These are phyloP conservation scores for Rickenella mellea DNA, from an alignment of 768 basidiomycete species.

Conservation along the genomic window DNA sequence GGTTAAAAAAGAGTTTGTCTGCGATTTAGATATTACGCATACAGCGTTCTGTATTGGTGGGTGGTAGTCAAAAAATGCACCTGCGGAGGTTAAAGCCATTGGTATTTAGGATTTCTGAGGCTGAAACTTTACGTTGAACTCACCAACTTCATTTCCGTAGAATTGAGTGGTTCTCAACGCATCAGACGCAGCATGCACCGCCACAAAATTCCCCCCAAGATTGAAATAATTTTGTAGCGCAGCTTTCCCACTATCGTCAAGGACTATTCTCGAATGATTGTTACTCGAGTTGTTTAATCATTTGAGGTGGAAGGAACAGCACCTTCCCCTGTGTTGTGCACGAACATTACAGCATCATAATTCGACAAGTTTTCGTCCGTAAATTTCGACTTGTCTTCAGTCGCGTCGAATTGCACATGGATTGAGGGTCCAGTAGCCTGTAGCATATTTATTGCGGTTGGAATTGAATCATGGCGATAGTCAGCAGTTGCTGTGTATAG, in stretches of 20 bases:
- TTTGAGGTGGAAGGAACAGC: not conserved
- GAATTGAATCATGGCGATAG: constrained; percentile 71
- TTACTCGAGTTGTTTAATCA: not conserved
- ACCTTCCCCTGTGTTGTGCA: constrained; percentile 65
- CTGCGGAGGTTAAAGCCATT: constrained; percentile 19
- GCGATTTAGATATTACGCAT: constrained; percentile 12
- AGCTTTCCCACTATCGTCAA: constrained; percentile 46
- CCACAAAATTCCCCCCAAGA: constrained; percentile 62
- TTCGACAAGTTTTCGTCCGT: constrained; percentile 39
- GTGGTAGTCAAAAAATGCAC: constrained; percentile 67
- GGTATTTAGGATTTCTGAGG: no score
- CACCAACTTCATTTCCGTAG: constrained; percentile 50
- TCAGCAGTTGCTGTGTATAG: constrained; percentile 53
- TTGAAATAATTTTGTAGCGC: constrained; percentile 60
- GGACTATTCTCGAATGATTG: constrained; percentile 35
- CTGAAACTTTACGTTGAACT: constrained; percentile 2
- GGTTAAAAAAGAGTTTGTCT: constrained; percentile 7
- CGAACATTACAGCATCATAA: constrained; percentile 62
- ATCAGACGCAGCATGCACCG: constrained; percentile 58
- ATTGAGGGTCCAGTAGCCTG: constrained; percentile 34
- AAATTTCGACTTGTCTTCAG: constrained; percentile 53
- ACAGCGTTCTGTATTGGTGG: constrained; percentile 58
- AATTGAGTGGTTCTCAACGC: constrained; percentile 47
- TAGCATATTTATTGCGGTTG: constrained; percentile 53
- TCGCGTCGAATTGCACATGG: constrained; percentile 48